Conservation (phyloP, 345 rosid genomes). For the Triadica sebifera region DNA sequence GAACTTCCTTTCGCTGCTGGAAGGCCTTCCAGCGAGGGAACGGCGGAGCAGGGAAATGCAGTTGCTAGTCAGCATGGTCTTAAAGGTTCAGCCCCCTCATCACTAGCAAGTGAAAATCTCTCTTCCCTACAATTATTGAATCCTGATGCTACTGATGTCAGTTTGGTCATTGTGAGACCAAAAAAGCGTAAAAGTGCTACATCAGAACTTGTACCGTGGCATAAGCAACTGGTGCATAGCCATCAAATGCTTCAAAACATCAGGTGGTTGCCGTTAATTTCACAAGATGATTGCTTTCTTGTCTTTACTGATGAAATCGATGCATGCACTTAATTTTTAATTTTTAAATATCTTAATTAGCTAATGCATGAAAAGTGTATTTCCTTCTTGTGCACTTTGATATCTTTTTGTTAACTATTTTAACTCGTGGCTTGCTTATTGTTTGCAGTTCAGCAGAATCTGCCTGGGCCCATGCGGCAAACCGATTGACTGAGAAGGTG, state of each 20-base stretch:
- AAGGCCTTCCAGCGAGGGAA: conserved; percentile 36
- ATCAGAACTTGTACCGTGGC: conserved; percentile 59
- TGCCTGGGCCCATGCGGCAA: conserved; percentile 65
- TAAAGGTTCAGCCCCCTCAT: conserved; percentile 28
- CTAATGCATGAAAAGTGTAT: neutral
- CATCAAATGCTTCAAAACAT: conserved; percentile 49
- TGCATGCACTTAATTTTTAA: neutral
- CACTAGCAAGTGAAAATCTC: conserved; percentile 36
- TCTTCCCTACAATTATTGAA: conserved; percentile 37
- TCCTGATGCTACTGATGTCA: conserved; percentile 36
- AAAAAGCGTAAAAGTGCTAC: conserved; percentile 69
- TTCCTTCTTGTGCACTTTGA: neutral
- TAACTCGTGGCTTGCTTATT: conserved; percentile 8
- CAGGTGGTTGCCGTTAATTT: conserved; percentile 44
- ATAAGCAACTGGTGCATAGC: conserved; percentile 52
- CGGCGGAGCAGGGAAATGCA: conserved; percentile 34
- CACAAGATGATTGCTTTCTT: neutral
- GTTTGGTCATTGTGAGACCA: conserved; percentile 30
- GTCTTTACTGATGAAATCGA: conserved; percentile 4
- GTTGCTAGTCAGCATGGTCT: conserved; percentile 32
- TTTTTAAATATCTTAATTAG: neutral
- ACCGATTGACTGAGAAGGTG: conserved; percentile 74
- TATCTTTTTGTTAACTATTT: neutral
- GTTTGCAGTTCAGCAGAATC: conserved; percentile 62
- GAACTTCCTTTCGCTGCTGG: conserved; percentile 44